Percentiles rank a stretch among this genome's conserved stretches.
These are phyloP conservation scores for Pelargonium australe DNA, from an alignment of 441 rosid genomes.

Conservation along the genomic window DNA sequence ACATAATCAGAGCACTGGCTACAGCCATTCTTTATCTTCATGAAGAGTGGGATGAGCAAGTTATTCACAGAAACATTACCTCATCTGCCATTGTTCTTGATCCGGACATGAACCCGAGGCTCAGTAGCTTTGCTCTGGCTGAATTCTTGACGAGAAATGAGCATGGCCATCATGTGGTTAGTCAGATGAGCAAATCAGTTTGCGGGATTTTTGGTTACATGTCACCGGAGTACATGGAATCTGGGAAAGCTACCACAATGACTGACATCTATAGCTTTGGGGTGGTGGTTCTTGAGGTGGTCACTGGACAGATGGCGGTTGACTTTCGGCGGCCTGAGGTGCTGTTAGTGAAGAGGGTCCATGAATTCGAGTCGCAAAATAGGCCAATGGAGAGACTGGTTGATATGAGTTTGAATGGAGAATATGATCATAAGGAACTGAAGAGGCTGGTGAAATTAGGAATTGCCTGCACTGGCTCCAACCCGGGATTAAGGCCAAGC, in stretches of 20 bases:
- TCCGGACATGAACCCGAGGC: conserved; percentile 75
- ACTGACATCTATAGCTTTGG: conserved; percentile 91
- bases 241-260: conserved; percentile 73
- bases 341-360: conserved; percentile 51
- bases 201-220: conserved; percentile 91
- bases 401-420: conserved; percentile 45
- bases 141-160: conserved; percentile 84
- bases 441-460: conserved; percentile 56
- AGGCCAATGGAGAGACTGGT: conserved; percentile 49
- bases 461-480: conserved; percentile 69
- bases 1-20: conserved; percentile 67
- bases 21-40: conserved; percentile 81
- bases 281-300: conserved; percentile 74
- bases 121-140: conserved; percentile 74
- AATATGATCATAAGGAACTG: conserved; percentile 43
- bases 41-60: conserved; percentile 95
- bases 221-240: conserved; percentile 85
- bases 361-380: conserved; percentile 37
- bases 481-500: conserved; percentile 62
- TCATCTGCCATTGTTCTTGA: conserved; percentile 69
- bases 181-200: conserved; percentile 40
- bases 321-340: conserved; percentile 74
- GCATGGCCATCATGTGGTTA: conserved; percentile 54
- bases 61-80: conserved; percentile 84
- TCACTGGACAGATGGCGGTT: conserved; percentile 79